A percentile compares a stretch with the other conserved stretches of the same genome.
Evolutionary conservation across 2,329 filamentous ascomycete genomes (phyloP).

Genomic region (Verruconis gallopava): DNA sequence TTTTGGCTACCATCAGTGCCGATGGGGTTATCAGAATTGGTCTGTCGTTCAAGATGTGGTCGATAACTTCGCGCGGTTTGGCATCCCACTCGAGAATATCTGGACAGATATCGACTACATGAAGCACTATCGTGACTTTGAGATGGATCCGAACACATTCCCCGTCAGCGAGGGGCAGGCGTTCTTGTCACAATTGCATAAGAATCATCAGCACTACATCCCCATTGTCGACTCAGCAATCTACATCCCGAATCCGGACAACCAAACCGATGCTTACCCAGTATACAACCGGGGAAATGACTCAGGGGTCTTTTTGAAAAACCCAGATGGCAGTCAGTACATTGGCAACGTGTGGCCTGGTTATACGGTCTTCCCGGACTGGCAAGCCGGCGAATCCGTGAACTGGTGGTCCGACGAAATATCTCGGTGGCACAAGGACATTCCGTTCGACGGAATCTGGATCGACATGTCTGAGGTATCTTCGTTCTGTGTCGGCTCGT

Average conservation of each 20-base stretch:
- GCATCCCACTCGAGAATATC: constrained; percentile 43
- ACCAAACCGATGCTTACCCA: constrained; percentile 45
- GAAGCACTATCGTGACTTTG: constrained; percentile 48
- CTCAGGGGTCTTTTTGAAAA: constrained; percentile 37
- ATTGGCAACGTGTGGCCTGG: constrained; percentile 45
- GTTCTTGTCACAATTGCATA: constrained; percentile 41
- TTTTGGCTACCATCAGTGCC: constrained; percentile 71
- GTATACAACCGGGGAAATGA: constrained; percentile 38
- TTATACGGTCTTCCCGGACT: constrained; percentile 45
- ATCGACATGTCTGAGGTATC: constrained; percentile 51
- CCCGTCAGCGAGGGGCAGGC: constrained; percentile 34
- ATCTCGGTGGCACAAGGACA: constrained; percentile 36
- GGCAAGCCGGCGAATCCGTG: constrained; percentile 47
- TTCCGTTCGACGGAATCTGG: constrained; percentile 39
- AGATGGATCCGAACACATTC: constrained; percentile 41
- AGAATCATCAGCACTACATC: constrained; percentile 43
- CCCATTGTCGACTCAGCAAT: constrained; percentile 52
- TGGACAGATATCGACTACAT: constrained; percentile 40
- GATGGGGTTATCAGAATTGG: constrained; percentile 72
- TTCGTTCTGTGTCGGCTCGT: constrained; percentile 58
- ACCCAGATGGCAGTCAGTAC: constrained; percentile 42
- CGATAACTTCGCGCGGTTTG: constrained; percentile 38
- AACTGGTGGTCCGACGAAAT: constrained; percentile 46
- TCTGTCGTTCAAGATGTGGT: constrained; percentile 47
- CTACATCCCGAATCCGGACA: constrained; percentile 60